These are phyloP conservation scores for Pseudocercospora pini-densiflorae DNA, from an alignment of 2,329 filamentous ascomycete genomes.

Conservation along the genomic window DNA sequence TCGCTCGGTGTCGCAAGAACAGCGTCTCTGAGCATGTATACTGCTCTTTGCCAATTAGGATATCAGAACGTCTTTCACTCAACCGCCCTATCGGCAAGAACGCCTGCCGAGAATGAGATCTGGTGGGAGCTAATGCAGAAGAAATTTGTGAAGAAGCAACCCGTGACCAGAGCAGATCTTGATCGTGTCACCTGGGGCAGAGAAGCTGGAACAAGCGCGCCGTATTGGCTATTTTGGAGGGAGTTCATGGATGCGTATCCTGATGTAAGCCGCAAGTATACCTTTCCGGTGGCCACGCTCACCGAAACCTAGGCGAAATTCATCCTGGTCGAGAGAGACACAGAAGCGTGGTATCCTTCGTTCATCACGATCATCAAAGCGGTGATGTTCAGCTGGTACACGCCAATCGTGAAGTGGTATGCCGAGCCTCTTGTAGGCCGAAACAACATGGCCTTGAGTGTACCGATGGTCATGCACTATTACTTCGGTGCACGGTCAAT, in stretches of 20 bases:
- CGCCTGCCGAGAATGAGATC: not conserved
- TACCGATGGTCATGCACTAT: slow-evolving; percentile 19
- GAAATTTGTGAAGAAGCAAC: not conserved
- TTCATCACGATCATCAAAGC: slow-evolving; percentile 22
- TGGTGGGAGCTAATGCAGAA: not conserved
- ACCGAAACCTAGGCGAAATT: slow-evolving; percentile 23
- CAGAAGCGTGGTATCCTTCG: slow-evolving; percentile 22
- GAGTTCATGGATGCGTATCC: not conserved
- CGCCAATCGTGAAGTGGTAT: slow-evolving; percentile 9
- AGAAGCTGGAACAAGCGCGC: not conserved
- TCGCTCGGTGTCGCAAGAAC: not conserved
- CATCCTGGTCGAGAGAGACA: slow-evolving; percentile 33
- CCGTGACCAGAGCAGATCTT: not conserved
- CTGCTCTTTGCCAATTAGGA: not conserved
- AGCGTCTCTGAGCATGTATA: not conserved
- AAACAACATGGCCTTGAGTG: slow-evolving; percentile 8
- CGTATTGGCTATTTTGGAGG: not conserved
- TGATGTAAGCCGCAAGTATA: not conserved
- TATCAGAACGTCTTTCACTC: not conserved
- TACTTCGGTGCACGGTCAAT: slow-evolving; percentile 17
- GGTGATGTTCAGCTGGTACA: slow-evolving; percentile 12
- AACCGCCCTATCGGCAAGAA: not conserved
- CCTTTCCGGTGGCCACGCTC: not conserved
- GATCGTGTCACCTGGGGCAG: not conserved
- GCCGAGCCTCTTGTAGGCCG: not conserved